phyloP scores from a whole-genome alignment of 345 rosid species.

The Chamaenerion angustifolium region DNA sequence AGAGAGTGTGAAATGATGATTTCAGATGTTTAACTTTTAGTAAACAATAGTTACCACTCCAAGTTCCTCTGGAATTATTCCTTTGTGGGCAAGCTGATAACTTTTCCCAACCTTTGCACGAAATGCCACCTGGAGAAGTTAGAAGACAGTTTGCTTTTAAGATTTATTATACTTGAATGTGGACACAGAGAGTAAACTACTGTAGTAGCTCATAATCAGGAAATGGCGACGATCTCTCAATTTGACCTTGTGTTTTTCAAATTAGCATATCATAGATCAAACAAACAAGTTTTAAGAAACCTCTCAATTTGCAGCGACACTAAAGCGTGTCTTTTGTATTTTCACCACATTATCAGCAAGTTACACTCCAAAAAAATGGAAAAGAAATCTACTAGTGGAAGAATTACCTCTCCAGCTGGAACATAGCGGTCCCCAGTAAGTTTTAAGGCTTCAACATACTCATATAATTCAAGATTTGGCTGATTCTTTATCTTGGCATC shows the following conservation, averaged over 20 bases:
- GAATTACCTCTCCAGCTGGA: slow-evolving; percentile 85
- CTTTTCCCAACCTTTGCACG: slow-evolving; percentile 89
- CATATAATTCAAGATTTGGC: slow-evolving; percentile 63
- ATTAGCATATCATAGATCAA: too few relatives aligned
- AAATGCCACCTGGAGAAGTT: slow-evolving; percentile 58
- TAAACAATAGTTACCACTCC: slow-evolving; percentile 49
- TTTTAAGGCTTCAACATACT: slow-evolving; percentile 86
- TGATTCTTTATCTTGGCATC: slow-evolving; percentile 37
- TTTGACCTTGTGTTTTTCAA: too few relatives aligned
- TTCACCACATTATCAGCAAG: background rate
- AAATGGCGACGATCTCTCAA: too few relatives aligned
- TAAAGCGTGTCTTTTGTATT: too few relatives aligned
- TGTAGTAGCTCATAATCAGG: too few relatives aligned
- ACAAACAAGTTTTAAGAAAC: too few relatives aligned
- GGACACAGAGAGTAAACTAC: too few relatives aligned
- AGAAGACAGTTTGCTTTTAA: background rate
- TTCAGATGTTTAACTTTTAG: background rate
- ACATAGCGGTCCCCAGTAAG: slow-evolving; percentile 86
- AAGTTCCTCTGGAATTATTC: slow-evolving; percentile 91
- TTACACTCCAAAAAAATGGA: background rate
- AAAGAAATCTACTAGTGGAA: background rate
- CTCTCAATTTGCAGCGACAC: too few relatives aligned
- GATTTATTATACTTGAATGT: too few relatives aligned
- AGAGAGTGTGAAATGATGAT: slow-evolving; percentile 3
- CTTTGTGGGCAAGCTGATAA: slow-evolving; percentile 87